Base-by-base conservation (phyloP, 805 yeast species). In the Myxozyma udenii region DNA sequence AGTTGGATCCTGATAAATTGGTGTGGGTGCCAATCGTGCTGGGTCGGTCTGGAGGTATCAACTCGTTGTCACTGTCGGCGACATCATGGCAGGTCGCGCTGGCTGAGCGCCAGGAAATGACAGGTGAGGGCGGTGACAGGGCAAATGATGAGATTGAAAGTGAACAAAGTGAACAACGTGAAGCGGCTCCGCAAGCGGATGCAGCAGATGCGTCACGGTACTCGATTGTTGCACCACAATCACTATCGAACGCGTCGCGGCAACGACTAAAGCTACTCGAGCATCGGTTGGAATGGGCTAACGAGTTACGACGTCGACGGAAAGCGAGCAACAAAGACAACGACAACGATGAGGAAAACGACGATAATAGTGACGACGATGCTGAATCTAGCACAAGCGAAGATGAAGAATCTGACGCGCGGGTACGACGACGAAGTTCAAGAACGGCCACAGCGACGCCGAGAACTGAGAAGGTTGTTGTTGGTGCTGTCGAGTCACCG, bases 11-110 rank as follows among this genome's bases (percentile, higher is more conserved):
- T 2, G 69, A 71, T 0, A 73, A 74, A 38, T 69, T 88, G 12
- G 56, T 87, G 12, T 88, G 96, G 95, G 85, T 84, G 61, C 89
- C 90, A 1, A 76, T 86, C 68, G 76, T 86, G n/a, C 77, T 81
- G 61, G 95, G 95, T 0, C 91, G 93, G 0, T 83, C 90, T 0
- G 88, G 93, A 21, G 95, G 95, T 12, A 83, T 87, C 18, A 55
- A 55, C 30, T 55, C 60, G 25, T 25, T 55, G 37, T 44, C 41
- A 16, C 46, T 41, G 16, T 35, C 42, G 4, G 41, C 48, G 9
- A 50, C 48, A 11, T 44, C 49, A 12, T 40, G 46, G 35, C 49
- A 49, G 26, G 51, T 56, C 3, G 51, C 38, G 4, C 18, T 24
- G 14, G 48, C 45, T 30, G 19, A 11, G 23, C 9, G 12, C 19